A percentile compares a stretch with the other conserved stretches of the same genome.
Evolutionary conservation across 2,329 filamentous ascomycete genomes (phyloP).

Genomic region (Colletotrichum siamense): DNA sequence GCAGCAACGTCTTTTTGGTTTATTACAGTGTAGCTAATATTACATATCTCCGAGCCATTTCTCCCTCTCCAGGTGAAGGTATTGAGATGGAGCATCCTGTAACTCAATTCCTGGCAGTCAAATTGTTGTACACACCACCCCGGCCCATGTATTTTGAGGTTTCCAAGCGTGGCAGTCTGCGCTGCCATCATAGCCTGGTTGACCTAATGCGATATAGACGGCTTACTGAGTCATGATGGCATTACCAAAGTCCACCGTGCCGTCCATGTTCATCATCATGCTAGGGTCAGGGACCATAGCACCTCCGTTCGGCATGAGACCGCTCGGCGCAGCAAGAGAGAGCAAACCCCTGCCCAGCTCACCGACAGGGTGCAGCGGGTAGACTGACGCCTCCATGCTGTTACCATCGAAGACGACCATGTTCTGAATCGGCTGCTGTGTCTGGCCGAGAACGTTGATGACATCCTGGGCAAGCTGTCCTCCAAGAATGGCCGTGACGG

Average conservation of each 20-base stretch:
- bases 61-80: neutral
- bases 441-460: slow-evolving; percentile 91
- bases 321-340: slow-evolving; percentile 26
- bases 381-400: slow-evolving; percentile 77
- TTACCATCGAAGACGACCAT: slow-evolving; percentile 91
- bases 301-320: slow-evolving; percentile 17
- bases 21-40: slow-evolving; percentile 7
- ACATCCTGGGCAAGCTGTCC: slow-evolving; percentile 94
- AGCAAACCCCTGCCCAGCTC: slow-evolving; percentile 56
- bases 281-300: slow-evolving; percentile 15
- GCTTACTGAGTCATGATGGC: slow-evolving; percentile 20
- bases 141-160: neutral
- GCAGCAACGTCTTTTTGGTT: neutral
- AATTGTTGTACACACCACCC: neutral
- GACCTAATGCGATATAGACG: neutral
- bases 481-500: slow-evolving; percentile 87
- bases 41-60: slow-evolving; percentile 1
- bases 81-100: neutral
- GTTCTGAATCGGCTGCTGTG: slow-evolving; percentile 96
- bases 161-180: neutral
- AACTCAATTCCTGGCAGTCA: neutral
- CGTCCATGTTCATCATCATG: slow-evolving; percentile 24
- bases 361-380: slow-evolving; percentile 78
- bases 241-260: slow-evolving; percentile 15
- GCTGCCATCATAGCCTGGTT: neutral